Evolutionary conservation across 306 rosid species (phyloP), one percentile per base, ranked within the genome.

Genomic region (Parietaria judaica): DNA sequence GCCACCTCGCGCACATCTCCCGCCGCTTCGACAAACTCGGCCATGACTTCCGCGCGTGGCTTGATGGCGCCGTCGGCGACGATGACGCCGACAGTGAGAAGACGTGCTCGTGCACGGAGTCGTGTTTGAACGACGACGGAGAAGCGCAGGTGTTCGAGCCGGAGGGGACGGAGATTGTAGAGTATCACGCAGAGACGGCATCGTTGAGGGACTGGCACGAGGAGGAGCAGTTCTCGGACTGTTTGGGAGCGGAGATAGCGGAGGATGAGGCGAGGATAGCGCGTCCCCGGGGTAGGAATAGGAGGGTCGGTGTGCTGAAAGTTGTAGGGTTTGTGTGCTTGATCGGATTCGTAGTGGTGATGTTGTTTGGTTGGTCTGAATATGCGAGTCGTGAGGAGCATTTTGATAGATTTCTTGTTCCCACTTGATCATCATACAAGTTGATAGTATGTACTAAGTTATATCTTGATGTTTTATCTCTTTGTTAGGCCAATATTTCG

Each of bases 81-180:
- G 45, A 41, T 8, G 45, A 41, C 45, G 45, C 45, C 3, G 81
- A 73, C 15, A 65, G 51, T 1, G 73, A 23, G 14, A 79, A 83
- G 3, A 6, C 63, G 38, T 82, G 79, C 70, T 76, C 86, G 68
- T 69, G 78, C 66, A 75, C 74, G 14, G 77, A 78, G 31, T 83
- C 81, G 0, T 63, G 76, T 34, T 48, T 76, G 14, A 58, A 70
- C 52, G 86, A 81, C 6, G 88, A 75, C 5, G 75, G 66, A 5
- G 73, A 75, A 3, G 75, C 60, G 4, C 70, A 78, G 36, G 68
- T 43, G 1, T n/a, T 3, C 38, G 66, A 16, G 17, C 36, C 9
- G 36, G 76, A 75, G 58, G 67, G 72, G 1, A 35, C 6, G 52
- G 55, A 41, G 7, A 16, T 58, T 15, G 64, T 52, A 37, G 49